Evolutionary conservation across 192 early-diverging fungal species (phyloP), one percentile per base, ranked within the genome.

Genomic region (Haplosporangium gracile): DNA sequence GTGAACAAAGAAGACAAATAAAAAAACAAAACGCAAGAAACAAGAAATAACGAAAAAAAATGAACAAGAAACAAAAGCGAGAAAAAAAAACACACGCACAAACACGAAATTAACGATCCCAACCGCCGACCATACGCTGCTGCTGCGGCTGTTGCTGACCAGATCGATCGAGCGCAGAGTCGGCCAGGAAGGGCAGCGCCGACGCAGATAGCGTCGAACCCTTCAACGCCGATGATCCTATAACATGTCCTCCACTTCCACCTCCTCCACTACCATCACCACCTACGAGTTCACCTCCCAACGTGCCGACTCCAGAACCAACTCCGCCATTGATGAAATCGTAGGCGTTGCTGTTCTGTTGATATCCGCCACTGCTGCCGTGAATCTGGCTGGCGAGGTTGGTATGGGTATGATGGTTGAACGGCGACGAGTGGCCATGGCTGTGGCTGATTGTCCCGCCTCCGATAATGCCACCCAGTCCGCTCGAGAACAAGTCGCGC

Each of bases 401-500:
- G 42, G 38, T n/a, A 57, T 69, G 70, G 11, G 70, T 79, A 63
- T 74, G 40, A 71, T 69, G 51, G 70, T 75, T 81, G 68, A 47
- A 70, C 7, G 49, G 49, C 49, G 65, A 75, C 60, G 45, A 60
- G 53, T 47, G 53, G 36, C 53, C 43, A 13, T 45, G 43, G 43
- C 43, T 45, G 43, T 45, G 43, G 11, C 84, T 86, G 18, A 86
- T 86, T 2, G 84, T 86, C 24, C 79, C 84, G 10, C 84, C 84
- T 38, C 84, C 84, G 60, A 86, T 86, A 72, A 86, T 80, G 6
- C 84, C 84, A 10, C 84, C 72, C 16, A 86, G 75, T 1, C 84
- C 84, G 55, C 84, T 86, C 24, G 84, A 80, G 51, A 86, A 81
- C 60, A 86, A n/a, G 29, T 86, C 84, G 1, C 84, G 75, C 26